A percentile compares a stretch with the other conserved stretches of the same genome.
phyloP scores from a whole-genome alignment of 345 rosid species.

The Eutrema yunnanense region DNA sequence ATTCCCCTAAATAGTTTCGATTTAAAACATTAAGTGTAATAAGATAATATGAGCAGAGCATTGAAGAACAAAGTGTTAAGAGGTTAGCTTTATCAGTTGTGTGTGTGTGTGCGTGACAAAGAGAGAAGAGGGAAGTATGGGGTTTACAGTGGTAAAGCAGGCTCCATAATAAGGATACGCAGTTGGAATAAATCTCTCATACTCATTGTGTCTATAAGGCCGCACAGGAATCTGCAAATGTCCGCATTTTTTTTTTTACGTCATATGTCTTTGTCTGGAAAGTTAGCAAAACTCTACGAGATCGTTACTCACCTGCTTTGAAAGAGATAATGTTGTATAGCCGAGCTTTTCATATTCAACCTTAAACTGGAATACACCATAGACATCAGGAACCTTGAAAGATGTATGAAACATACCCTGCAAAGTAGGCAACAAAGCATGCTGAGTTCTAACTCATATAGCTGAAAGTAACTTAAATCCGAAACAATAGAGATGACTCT shows the following conservation, averaged over 20 bases:
- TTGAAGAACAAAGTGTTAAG: not conserved
- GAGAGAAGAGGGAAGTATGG: not conserved
- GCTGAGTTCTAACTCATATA: slow-evolving; percentile 1
- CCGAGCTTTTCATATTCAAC: slow-evolving; percentile 68
- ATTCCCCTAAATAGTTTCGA: too few species aligned
- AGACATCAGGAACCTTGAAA: slow-evolving; percentile 73
- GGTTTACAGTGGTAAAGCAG: slow-evolving; percentile 50
- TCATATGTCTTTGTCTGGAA: not conserved
- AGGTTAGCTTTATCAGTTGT: not conserved
- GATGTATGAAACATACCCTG: slow-evolving; percentile 61
- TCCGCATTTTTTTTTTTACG: not conserved
- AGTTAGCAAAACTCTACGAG: not conserved
- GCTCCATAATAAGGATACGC: slow-evolving; percentile 71
- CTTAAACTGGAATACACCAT: slow-evolving; percentile 75
- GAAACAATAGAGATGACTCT: not conserved
- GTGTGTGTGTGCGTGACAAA: not conserved
- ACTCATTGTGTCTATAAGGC: slow-evolving; percentile 67
- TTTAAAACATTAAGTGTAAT: too few species aligned
- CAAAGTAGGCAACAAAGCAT: slow-evolving; percentile 10
- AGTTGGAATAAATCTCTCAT: slow-evolving; percentile 59
- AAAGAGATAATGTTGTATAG: slow-evolving; percentile 57
- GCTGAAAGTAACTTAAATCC: not conserved
- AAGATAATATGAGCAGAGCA: not conserved
- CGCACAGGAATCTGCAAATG: slow-evolving; percentile 57
- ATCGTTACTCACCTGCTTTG: slow-evolving; percentile 49